Base-by-base conservation (phyloP, 208 protist genomes). In the Kentomonas sorsogonicus region DNA sequence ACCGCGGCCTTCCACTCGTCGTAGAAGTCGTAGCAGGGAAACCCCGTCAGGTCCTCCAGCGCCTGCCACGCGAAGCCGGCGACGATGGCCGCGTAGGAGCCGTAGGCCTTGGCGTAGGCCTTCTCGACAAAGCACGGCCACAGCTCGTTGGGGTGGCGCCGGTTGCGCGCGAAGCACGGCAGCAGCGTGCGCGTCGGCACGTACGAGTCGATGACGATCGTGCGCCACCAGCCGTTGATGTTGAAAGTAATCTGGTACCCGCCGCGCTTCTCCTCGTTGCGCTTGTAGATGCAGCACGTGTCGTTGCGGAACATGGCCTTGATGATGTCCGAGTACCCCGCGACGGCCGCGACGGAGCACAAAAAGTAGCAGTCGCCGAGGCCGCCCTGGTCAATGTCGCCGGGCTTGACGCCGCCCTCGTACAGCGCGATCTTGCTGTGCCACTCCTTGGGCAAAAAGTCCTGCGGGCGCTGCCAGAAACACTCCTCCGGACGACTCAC, bases 61-160 rank as follows among this genome's bases (percentile, higher is more conserved):
- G 78, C 86, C 31, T 89, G 61, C 51, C 60, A 68, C 15, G 77
- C 61, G 53, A 75, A 71, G 25, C 79, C 86, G 6, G 56, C 76
- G 33, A 69, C 69, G 56, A 94, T 82, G 25, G 79, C 69, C 53
- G 72, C 66, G 60, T 94, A 91, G 15, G 78, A 88, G 29, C 88
- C 85, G 38, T 83, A 72, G 3, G 67, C 58, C 71, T 95, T 95
- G 10, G 86, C 86, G 70, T 95, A 93, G 40, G 79, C 88, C 62
- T 94, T 93, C 54, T 94, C 78, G 25, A 89, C 33, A 27, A 87
- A 72, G 6, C 74, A 85, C 1, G 77, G 64, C 88, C 88, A 95
- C 57, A 89, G 36, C 55, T 89, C 73, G 50, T 79, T 69, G 13
- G 76, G 77, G 50, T 85, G 69, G 18, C 61, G 48, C 10, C 66